phyloP scores from a whole-genome alignment of 805 yeast species.

The Ogataea ganodermae region DNA sequence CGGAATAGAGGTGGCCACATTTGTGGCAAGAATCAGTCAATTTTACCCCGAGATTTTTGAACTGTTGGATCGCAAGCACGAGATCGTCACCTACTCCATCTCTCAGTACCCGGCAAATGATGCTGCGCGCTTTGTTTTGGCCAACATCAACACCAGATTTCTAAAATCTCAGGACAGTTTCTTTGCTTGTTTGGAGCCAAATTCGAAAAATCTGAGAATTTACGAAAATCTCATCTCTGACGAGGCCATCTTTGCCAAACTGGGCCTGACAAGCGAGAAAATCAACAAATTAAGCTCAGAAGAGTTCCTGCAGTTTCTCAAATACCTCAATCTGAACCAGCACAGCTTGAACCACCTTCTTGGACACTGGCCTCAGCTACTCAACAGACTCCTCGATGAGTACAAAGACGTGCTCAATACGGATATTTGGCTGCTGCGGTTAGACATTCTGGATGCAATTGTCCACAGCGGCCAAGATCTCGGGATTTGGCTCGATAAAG shows the following conservation, averaged over 20 bases:
- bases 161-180: conserved; percentile 20
- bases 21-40: conserved; percentile 23
- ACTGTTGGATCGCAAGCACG: conserved; percentile 24
- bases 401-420: conserved; percentile 20
- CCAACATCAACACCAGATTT: conserved; percentile 30
- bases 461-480: conserved; percentile 13
- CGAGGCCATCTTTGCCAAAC: conserved; percentile 22
- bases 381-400: conserved; percentile 32
- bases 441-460: conserved; percentile 21
- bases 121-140: conserved; percentile 26
- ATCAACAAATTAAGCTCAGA: conserved; percentile 27
- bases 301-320: conserved; percentile 28
- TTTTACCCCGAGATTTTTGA: conserved; percentile 23
- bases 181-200: conserved; percentile 23
- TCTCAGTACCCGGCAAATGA: conserved; percentile 14
- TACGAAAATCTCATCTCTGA: conserved; percentile 28
- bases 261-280: conserved; percentile 19
- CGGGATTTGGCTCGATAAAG: conserved; percentile 27
- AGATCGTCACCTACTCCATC: conserved; percentile 25
- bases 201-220: conserved; percentile 27
- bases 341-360: conserved; percentile 30
- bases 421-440: conserved; percentile 26
- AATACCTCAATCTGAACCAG: conserved; percentile 21
- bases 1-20: conserved; percentile 23
- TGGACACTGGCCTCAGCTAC: conserved; percentile 30